A percentile compares a stretch with the other conserved stretches of the same genome.
phyloP scores from a whole-genome alignment of 805 yeast species.

The Candida endomychidarum region DNA sequence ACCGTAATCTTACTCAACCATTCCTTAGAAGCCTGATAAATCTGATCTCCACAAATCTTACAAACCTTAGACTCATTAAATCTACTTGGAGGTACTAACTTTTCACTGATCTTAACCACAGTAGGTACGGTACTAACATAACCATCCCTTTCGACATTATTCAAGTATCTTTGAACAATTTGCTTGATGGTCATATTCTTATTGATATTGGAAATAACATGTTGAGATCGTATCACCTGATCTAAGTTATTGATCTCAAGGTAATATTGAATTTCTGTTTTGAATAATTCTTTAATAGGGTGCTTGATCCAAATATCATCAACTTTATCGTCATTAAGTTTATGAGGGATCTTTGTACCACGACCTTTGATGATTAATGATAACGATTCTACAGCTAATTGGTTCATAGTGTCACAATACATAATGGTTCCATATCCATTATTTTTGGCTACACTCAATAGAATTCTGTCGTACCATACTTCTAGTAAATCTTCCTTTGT shows the following conservation, averaged over 20 bases:
- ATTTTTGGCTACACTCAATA: constrained; percentile 46
- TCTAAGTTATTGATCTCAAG: constrained; percentile 41
- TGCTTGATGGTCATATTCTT: constrained; percentile 82
- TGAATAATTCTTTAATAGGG: constrained; percentile 76
- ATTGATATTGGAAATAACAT: constrained; percentile 41
- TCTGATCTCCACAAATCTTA: constrained; percentile 52
- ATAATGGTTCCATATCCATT: constrained; percentile 55
- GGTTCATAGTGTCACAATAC: constrained; percentile 79
- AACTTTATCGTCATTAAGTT: constrained; percentile 45
- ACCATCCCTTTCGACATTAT: constrained; percentile 62
- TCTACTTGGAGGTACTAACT: constrained; percentile 53
- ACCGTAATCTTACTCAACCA: constrained; percentile 77
- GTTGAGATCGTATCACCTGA: constrained; percentile 22
- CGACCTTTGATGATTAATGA: constrained; percentile 83
- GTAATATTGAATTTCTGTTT: constrained; percentile 65
- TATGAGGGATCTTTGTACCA: constrained; percentile 62
- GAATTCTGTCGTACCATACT: constrained; percentile 47
- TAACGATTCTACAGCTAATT: constrained; percentile 76
- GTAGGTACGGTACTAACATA: constrained; percentile 91
- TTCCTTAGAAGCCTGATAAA: constrained; percentile 55
- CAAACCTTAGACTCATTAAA: constrained; percentile 34
- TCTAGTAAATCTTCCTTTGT: constrained; percentile 62
- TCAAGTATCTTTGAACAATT: constrained; percentile 70
- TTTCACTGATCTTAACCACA: constrained; percentile 85
- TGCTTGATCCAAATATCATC: constrained; percentile 49